phyloP scores from a whole-genome alignment of 1,139 yeast species.

The Magnusiomyces sp. region DNA sequence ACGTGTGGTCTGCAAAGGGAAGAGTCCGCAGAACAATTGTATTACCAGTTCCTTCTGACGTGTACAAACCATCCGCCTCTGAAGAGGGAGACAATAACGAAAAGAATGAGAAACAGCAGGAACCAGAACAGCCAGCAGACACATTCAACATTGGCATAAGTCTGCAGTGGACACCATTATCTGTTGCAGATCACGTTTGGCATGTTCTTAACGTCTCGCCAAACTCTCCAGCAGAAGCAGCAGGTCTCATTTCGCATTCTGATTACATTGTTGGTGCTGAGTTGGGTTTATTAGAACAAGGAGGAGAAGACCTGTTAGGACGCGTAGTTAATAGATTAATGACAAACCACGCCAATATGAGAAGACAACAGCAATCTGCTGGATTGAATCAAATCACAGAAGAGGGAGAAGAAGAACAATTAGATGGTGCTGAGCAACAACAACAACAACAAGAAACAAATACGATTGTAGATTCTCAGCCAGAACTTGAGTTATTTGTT shows the following conservation, averaged over 20 bases:
- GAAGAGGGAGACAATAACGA: not conserved
- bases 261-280: slow-evolving; percentile 91
- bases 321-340: slow-evolving; percentile 42
- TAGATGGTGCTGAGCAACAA: no score
- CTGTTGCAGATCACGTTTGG: slow-evolving; percentile 79
- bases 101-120: slow-evolving; percentile 7
- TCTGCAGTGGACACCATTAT: slow-evolving; percentile 68
- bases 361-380: slow-evolving; percentile 1
- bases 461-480: slow-evolving; percentile 13
- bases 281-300: slow-evolving; percentile 67
- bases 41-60: slow-evolving; percentile 33
- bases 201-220: slow-evolving; percentile 69
- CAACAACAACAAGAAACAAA: not conserved
- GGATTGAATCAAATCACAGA: not conserved
- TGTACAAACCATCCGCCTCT: not conserved
- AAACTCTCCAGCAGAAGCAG: slow-evolving; percentile 76
- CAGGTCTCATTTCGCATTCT: slow-evolving; percentile 76
- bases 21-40: slow-evolving; percentile 50
- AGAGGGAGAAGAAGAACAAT: not conserved
- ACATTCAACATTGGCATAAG: slow-evolving; percentile 48
- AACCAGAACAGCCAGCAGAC: slow-evolving; percentile 13
- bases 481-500: slow-evolving; percentile 52
- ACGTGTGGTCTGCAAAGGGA: slow-evolving; percentile 89
- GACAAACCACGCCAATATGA: slow-evolving; percentile 18
- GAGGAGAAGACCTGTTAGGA: slow-evolving; percentile 77